Percentiles rank a stretch among this genome's conserved stretches.
Conservation (phyloP, 1,139 yeast genomes). For the Blastobotrys raffinosifermentans region DNA sequence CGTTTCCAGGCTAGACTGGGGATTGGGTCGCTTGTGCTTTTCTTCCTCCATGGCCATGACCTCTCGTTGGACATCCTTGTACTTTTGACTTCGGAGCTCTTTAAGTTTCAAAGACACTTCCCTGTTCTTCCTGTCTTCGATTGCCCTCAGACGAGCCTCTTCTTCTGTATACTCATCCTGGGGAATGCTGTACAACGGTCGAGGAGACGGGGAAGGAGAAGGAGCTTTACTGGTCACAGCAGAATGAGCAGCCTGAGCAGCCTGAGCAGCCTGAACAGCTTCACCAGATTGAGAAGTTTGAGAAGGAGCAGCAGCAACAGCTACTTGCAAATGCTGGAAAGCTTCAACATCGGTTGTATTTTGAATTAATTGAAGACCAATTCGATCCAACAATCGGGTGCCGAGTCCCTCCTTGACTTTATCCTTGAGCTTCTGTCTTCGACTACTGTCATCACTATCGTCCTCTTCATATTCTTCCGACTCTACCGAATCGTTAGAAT, state of each 20-base stretch:
- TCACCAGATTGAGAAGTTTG: too few species aligned
- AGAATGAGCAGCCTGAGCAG: too few species aligned
- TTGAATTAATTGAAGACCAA: not conserved
- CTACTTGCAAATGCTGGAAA: too few species aligned
- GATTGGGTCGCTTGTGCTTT: not conserved
- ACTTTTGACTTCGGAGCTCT: conserved; percentile 1
- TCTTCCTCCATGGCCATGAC: conserved; percentile 1
- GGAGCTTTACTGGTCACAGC: too few species aligned
- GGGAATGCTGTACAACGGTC: conserved; percentile 1
- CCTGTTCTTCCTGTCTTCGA: not conserved
- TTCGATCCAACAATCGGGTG: not conserved
- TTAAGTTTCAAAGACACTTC: not conserved
- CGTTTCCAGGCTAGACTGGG: not conserved
- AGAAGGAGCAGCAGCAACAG: too few species aligned
- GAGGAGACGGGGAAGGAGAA: too few species aligned
- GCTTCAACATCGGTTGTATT: not conserved
- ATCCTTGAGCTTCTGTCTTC: conserved; percentile 3
- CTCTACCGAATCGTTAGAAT: conserved; percentile 1
- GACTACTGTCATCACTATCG: not conserved
- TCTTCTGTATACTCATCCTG: conserved; percentile 2
- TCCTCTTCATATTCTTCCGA: conserved; percentile 7
- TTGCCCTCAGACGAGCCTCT: conserved; percentile 1
- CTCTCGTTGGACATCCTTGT: conserved; percentile 1
- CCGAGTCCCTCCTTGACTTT: conserved; percentile 1
- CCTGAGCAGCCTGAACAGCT: too few species aligned